Percentiles rank a stretch among this genome's conserved stretches.
phyloP scores from a whole-genome alignment of 306 rosid genomes.

The Spatholobus suberectus region DNA sequence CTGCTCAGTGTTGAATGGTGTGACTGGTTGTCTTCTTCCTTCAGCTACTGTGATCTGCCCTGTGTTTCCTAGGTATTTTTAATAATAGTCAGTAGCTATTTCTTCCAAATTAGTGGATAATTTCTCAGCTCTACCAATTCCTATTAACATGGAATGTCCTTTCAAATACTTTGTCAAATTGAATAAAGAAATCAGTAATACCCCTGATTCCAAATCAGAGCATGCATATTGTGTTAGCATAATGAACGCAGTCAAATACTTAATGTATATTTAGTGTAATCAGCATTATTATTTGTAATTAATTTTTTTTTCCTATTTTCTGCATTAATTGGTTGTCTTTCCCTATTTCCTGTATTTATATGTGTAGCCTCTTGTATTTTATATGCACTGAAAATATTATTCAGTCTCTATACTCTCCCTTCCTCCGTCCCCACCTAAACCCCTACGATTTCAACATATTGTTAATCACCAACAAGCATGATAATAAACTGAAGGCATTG shows the following conservation, averaged over 20 bases:
- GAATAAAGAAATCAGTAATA: neutral
- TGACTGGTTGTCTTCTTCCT: neutral
- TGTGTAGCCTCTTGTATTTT: neutral
- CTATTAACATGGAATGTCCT: conserved; percentile 1
- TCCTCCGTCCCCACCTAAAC: neutral
- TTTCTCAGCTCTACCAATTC: neutral
- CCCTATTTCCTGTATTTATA: neutral
- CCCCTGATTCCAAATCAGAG: neutral
- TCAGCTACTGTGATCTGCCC: neutral
- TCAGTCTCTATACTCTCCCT: neutral
- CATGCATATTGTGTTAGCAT: neutral
- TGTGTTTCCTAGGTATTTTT: neutral
- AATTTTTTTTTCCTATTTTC: neutral
- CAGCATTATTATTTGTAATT: neutral
- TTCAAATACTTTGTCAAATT: neutral
- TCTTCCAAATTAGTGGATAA: neutral
- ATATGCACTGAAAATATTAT: neutral
- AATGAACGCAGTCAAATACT: neutral
- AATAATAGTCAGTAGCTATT: neutral
- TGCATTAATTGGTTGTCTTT: neutral
- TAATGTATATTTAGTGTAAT: neutral
- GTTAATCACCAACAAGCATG: neutral
- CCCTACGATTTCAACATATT: neutral
- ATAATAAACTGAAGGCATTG: neutral
- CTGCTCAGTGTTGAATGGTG: neutral